These are phyloP conservation scores for Thozetella sp. DNA, from an alignment of 495 filamentous ascomycete species.

Conservation along the genomic window DNA sequence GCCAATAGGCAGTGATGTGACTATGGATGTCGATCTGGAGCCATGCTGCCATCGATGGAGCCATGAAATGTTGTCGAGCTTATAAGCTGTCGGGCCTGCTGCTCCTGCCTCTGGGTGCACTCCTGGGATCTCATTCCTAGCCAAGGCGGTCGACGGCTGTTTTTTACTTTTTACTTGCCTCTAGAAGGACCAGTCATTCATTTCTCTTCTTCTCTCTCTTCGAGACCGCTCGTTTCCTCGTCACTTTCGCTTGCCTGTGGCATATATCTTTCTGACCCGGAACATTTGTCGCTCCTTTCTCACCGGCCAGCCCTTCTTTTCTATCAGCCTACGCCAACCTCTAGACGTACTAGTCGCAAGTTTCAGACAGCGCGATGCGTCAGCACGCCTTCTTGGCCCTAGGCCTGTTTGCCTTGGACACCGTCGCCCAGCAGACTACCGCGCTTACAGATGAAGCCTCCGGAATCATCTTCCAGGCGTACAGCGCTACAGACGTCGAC, in stretches of 20 bases:
- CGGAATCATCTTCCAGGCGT: constrained; percentile 32
- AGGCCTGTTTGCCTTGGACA: background rate
- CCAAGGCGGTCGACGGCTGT: no score
- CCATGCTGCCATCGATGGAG: no score
- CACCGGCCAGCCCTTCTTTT: background rate
- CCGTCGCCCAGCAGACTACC: background rate
- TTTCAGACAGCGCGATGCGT: no score
- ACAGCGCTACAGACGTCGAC: constrained; percentile 19
- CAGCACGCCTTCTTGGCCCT: background rate
- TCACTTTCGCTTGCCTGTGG: background rate
- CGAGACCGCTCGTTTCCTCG: background rate
- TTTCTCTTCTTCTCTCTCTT: background rate
- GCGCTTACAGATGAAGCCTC: background rate
- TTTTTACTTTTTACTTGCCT: background rate
- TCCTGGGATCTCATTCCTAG: no score
- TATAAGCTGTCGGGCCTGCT: no score
- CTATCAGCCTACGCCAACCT: background rate
- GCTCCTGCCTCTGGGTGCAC: no score
- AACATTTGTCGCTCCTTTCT: background rate
- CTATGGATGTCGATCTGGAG: no score
- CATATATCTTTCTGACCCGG: background rate
- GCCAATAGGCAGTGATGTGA: no score
- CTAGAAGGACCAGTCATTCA: background rate
- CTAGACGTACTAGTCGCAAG: no score
- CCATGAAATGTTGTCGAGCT: no score